phyloP scores from a whole-genome alignment of 371 early-diverging fungal genomes.

The Mucor indicus region DNA sequence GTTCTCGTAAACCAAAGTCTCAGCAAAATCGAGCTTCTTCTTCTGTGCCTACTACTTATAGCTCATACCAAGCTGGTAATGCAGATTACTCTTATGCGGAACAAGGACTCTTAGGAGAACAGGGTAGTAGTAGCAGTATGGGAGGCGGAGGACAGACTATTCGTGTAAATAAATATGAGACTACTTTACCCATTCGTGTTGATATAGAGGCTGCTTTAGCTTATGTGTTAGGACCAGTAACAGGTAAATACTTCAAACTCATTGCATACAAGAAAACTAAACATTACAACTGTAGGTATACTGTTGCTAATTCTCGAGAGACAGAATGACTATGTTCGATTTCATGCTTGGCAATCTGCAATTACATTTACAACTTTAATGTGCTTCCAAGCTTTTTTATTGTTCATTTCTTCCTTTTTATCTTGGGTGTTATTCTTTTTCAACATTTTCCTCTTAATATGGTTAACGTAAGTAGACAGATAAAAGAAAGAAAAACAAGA shows the following conservation, averaged over 20 bases:
- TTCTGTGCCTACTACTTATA: not conserved
- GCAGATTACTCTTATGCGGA: slow-evolving; percentile 25
- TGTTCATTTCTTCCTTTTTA: slow-evolving; percentile 50
- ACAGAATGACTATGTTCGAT: slow-evolving; percentile 81
- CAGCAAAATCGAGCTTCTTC: slow-evolving; percentile 11
- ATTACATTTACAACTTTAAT: slow-evolving; percentile 36
- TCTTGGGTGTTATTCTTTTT: slow-evolving; percentile 58
- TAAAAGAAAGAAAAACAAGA: not conserved
- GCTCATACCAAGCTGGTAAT: slow-evolving; percentile 29
- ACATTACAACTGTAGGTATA: no score
- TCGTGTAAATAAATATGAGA: slow-evolving; percentile 80
- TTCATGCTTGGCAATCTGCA: slow-evolving; percentile 82
- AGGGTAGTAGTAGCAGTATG: slow-evolving; percentile 10
- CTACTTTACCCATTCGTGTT: slow-evolving; percentile 67
- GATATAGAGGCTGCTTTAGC: slow-evolving; percentile 80
- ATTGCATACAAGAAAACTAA: no score
- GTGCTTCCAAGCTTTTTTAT: slow-evolving; percentile 43
- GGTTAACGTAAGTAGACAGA: slow-evolving; percentile 39
- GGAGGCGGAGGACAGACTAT: slow-evolving; percentile 26
- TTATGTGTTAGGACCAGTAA: slow-evolving; percentile 68
- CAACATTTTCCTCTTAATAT: slow-evolving; percentile 41
- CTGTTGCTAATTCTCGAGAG: slow-evolving; percentile 72
- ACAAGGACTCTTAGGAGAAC: slow-evolving; percentile 30
- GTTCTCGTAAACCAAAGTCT: slow-evolving; percentile 14
- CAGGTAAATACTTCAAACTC: no score